Base-by-base conservation (phyloP, 345 rosid species). In the Citrus medica region DNA sequence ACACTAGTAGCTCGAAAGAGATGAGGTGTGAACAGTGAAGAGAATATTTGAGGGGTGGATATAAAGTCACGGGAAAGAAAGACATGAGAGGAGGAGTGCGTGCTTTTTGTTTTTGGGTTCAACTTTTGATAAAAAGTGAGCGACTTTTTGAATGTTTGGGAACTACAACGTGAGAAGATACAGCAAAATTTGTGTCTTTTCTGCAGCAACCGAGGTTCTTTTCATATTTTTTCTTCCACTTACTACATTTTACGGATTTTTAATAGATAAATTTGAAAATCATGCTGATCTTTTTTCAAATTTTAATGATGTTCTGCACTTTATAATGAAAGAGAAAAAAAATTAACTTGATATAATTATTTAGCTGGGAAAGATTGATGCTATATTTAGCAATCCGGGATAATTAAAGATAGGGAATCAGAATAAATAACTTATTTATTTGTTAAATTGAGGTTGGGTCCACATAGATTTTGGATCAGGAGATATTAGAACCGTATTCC, bases 61-160 rank as follows among this genome's bases (percentile, higher is more conserved):
- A 40, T 37, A 46, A 58, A 70, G 75, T 70, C 72, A 38, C 62
- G 58, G 53, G 58, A 35, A n/a, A 24, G 64, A 32, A 63, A 22
- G 55, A 51, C 37, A 42, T 13, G 75, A 71, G 4, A 35, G 24
- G 38, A 71, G 51, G 51, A 46, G 17, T 1, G 51, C 13, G 5
- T 46, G 51, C 51, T 13, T 46, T 46, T 9, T 24, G 61, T 38
- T 60, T 73, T 67, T 69, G 19, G 79, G 74, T 59, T 46, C 79
- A 32, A 51, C 76, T 74, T 78, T 78, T 71, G 60, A 76, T 64
- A 70, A 7, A 67, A 78, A 48, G 56, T 7, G 37, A 46, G 75
- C 30, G 74, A 67, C 25, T 76, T 81, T 81, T 81, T 67, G 76
- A 65, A 77, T 48, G 28, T 63, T 19, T 40, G 37, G 42, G 67